phyloP scores from a whole-genome alignment of 495 filamentous ascomycete species.

The Hypoxylon perforatum region DNA sequence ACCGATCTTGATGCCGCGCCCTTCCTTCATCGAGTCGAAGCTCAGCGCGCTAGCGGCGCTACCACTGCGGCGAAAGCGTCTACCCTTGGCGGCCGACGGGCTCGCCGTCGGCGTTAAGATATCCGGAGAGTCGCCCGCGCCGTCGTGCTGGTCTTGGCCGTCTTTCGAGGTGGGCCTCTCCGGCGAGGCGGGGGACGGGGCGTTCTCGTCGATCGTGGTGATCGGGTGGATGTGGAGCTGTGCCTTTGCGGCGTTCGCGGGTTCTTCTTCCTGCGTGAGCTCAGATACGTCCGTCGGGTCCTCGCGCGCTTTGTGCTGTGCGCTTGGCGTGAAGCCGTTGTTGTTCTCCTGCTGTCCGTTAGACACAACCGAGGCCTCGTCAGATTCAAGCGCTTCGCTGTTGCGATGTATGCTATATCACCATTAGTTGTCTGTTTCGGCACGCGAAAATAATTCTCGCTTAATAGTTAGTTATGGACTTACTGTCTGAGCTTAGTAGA shows the following conservation, averaged over 20 bases:
- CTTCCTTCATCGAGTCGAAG: constrained; percentile 38
- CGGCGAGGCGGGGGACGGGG: constrained; percentile 5
- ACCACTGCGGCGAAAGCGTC: constrained; percentile 24
- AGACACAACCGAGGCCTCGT: constrained; percentile 34
- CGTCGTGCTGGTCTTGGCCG: constrained; percentile 14
- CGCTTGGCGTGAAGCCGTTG: not conserved
- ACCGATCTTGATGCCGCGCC: constrained; percentile 50
- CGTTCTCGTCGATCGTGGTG: constrained; percentile 31
- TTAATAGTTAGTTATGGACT: constrained; percentile 27
- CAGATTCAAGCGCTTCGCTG: constrained; percentile 43
- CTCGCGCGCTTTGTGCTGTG: constrained; percentile 34
- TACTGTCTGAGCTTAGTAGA: constrained; percentile 43
- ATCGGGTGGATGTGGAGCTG: constrained; percentile 29
- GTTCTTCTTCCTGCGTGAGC: constrained; percentile 1
- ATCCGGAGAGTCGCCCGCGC: constrained; percentile 9
- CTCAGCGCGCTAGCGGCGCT: constrained; percentile 42
- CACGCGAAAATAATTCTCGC: constrained; percentile 11
- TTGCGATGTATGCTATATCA: constrained; percentile 30
- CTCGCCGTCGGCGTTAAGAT: constrained; percentile 35
- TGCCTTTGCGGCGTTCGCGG: constrained; percentile 5
- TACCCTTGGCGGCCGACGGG: constrained; percentile 23
- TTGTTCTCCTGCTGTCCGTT: constrained; percentile 34
- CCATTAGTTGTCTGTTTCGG: constrained; percentile 18
- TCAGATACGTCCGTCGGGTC: constrained; percentile 8
- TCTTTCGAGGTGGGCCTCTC: constrained; percentile 7